Percentiles rank a stretch among this genome's conserved stretches.
phyloP scores from a whole-genome alignment of 768 basidiomycete species.

The Tremella mesenterica region DNA sequence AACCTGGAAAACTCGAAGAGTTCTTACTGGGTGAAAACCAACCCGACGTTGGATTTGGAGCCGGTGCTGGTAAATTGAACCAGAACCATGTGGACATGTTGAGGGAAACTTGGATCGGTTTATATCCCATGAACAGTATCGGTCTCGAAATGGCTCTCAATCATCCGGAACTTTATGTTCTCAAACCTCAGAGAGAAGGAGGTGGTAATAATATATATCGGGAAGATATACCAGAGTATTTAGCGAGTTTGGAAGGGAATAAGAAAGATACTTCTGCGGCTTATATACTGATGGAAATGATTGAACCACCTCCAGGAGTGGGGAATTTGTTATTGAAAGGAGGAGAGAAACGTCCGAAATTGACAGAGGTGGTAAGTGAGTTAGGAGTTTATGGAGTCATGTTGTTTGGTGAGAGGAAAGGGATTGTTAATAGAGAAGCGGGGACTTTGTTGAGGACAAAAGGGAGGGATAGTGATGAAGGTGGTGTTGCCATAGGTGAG shows the following conservation, averaged over 20 bases:
- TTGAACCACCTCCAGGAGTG: constrained; percentile 61
- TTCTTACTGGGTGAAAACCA: constrained; percentile 51
- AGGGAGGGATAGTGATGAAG: constrained; percentile 81
- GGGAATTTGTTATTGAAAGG: constrained; percentile 71
- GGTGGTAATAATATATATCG: constrained; percentile 96
- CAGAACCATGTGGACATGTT: constrained; percentile 52
- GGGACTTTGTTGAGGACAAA: constrained; percentile 87
- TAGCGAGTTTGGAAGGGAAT: constrained; percentile 55
- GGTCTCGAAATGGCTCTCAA: constrained; percentile 53
- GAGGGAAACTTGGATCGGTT: constrained; percentile 70
- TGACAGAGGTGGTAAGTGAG: constrained; percentile 72
- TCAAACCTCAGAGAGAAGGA: constrained; percentile 97
- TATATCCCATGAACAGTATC: constrained; percentile 68
- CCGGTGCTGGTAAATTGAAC: constrained; percentile 18
- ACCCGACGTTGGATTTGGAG: constrained; percentile 35
- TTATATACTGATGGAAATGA: constrained; percentile 95
- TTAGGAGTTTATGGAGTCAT: constrained; percentile 87
- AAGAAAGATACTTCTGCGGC: constrained; percentile 56
- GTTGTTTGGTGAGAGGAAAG: constrained; percentile 54
- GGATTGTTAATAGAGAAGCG: constrained; percentile 56
- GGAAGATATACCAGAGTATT: constrained; percentile 64
- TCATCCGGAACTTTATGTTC: constrained; percentile 56
- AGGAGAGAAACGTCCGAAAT: constrained; percentile 52
- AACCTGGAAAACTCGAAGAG: constrained; percentile 61
- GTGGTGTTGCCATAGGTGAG: constrained; percentile 73